Conservation (phyloP, 169 alveolate genomes). For the Prorocentrum cordatum region DNA sequence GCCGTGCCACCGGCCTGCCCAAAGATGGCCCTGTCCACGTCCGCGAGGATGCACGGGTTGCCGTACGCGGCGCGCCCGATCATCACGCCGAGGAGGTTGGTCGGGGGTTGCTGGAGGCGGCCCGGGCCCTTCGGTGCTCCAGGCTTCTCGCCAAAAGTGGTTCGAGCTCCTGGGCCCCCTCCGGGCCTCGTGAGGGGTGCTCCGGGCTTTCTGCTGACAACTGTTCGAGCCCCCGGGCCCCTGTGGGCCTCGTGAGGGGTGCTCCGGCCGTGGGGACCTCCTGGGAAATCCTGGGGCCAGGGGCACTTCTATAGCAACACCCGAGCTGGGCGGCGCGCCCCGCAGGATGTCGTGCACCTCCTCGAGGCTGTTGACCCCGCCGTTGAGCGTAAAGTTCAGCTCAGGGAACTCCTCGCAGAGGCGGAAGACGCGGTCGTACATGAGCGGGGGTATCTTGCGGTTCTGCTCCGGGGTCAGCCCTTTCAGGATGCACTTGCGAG, state of each 20-base stretch:
- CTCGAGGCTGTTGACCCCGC: too few relatives aligned
- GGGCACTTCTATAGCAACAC: too few relatives aligned
- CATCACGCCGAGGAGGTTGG: slow-evolving; percentile 73
- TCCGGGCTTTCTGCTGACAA: slow-evolving; percentile 73
- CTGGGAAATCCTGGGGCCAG: too few relatives aligned
- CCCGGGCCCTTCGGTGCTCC: neutral
- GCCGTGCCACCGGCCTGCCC: slow-evolving; percentile 24
- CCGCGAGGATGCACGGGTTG: slow-evolving; percentile 72
- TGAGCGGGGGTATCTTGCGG: slow-evolving; percentile 88
- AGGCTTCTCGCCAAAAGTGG: neutral
- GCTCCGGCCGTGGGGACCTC: too few relatives aligned
- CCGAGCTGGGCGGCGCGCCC: too few relatives aligned
- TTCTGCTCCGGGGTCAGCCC: slow-evolving; percentile 90
- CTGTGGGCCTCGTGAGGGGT: too few relatives aligned
- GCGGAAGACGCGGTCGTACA: slow-evolving; percentile 74
- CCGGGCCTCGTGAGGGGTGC: slow-evolving; percentile 68
- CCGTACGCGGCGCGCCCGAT: slow-evolving; percentile 75
- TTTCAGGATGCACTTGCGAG: slow-evolving; percentile 79
- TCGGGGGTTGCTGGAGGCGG: too few relatives aligned
- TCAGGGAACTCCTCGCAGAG: slow-evolving; percentile 82
- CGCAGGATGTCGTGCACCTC: too few relatives aligned
- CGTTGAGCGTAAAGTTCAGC: slow-evolving; percentile 85
- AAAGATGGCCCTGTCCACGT: slow-evolving; percentile 67
- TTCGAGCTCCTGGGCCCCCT: neutral
- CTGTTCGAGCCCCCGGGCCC: too few relatives aligned